Evolutionary conservation across 345 rosid genomes (phyloP).

Genomic region (Schrenkiella parvula): DNA sequence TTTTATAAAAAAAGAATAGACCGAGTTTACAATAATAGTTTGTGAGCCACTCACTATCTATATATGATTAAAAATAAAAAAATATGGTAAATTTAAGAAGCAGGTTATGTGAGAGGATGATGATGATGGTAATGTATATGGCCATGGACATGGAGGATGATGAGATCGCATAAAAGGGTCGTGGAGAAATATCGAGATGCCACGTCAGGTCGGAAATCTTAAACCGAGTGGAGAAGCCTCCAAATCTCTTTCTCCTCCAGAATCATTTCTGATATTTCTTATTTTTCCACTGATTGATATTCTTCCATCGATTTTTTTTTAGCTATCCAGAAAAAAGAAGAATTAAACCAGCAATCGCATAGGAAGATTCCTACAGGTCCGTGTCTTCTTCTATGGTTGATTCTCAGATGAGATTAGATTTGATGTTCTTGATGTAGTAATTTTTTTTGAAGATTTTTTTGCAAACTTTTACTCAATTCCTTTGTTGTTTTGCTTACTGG

Average conservation of each 20-base stretch:
- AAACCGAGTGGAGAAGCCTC: constrained; percentile 42
- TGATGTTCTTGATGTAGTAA: neutral
- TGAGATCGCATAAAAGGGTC: constrained; percentile 16
- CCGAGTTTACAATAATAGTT: no score
- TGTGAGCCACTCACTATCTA: neutral
- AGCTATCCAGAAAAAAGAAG: neutral
- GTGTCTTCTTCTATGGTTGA: neutral
- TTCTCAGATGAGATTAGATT: constrained; percentile 14
- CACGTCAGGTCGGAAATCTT: constrained; percentile 36
- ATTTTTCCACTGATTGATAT: neutral
- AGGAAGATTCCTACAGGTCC: constrained; percentile 12
- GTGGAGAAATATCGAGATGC: constrained; percentile 22
- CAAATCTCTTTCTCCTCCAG: constrained; percentile 22
- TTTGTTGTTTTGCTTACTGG: neutral
- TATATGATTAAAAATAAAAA: no score
- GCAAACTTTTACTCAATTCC: neutral
- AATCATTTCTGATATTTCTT: constrained; percentile 4
- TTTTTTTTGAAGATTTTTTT: neutral
- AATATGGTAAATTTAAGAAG: neutral
- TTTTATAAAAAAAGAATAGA: no score
- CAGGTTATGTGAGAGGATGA: neutral
- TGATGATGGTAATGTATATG: neutral
- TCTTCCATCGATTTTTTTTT: neutral
- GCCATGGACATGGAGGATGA: neutral
- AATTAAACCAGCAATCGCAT: neutral